Base-by-base conservation (phyloP, 2,329 filamentous ascomycete species). In the Chrysosphaeria jannelii region DNA sequence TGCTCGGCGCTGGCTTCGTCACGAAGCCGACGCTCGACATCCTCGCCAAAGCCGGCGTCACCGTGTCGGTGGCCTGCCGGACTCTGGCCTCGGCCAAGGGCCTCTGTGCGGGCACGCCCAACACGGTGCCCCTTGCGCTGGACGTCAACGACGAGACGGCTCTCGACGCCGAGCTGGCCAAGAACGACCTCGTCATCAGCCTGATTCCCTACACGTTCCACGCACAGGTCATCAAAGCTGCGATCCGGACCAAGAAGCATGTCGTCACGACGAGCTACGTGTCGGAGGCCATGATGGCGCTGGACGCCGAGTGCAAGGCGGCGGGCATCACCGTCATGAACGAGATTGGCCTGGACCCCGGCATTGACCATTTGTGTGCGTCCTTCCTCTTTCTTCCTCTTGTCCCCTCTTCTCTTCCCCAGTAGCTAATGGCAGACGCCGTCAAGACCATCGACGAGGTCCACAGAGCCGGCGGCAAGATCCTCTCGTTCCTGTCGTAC, bases 321-420 rank as follows among this genome's bases (percentile, higher is more conserved):
- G 81, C 81, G 10, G 79, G 78, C 30, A 91, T 91, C 41, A 89
- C 76, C 8, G 79, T 91, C 41, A 79, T 91, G 71, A 91, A 93
- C 49, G 81, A 93, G 58, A 88, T 89, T 40, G 76, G 76, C 30
- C 40, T 71, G 20, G 66, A 71, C 43, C 66, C 66, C 14, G 66
- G 67, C 40, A 61, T 76, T 33, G 68, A 76, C 40, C 65, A 71
- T 42, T 47, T 58, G n/a, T 53, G n/a, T n/a, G n/a, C n/a, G n/a
- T n/a, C n/a, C n/a, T n/a, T n/a, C n/a, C n/a, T n/a, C n/a, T 13
- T 9, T 14, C 19, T 11, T 17, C 13, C n/a, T n/a, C n/a, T n/a
- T n/a, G n/a, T n/a, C n/a, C n/a, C n/a, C n/a, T n/a, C n/a, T n/a
- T n/a, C n/a, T 8, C n/a, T n/a, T n/a, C n/a, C n/a, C n/a, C n/a